phyloP scores from a whole-genome alignment of 2,329 filamentous ascomycete species.

The Rosellinia necatrix region DNA sequence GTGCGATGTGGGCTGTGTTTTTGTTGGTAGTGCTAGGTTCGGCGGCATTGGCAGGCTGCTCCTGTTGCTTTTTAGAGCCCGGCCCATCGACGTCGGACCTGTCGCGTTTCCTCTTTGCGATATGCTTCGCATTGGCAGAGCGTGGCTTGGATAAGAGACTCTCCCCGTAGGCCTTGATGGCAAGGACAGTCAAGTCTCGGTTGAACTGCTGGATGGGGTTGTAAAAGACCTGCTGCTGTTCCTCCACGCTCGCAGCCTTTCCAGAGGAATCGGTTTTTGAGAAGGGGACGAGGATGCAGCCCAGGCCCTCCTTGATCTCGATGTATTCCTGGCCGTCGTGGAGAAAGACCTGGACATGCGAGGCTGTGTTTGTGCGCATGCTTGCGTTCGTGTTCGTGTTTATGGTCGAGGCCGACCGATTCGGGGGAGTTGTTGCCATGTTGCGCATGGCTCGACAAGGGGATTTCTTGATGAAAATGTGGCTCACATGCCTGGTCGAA shows the following conservation, averaged over 20 bases:
- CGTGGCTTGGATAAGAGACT: conserved; percentile 58
- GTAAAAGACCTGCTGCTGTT: conserved; percentile 87
- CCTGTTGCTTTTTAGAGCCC: conserved; percentile 33
- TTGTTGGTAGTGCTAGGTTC: conserved; percentile 14
- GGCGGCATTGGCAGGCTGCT: conserved; percentile 12
- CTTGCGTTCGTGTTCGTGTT: conserved; percentile 32
- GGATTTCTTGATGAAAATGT: conserved; percentile 9
- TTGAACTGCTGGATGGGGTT: conserved; percentile 99
- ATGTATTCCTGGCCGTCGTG: conserved; percentile 55
- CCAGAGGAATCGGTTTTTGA: conserved; percentile 41
- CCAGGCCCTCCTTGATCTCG: conserved; percentile 60
- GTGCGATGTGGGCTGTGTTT: conserved; percentile 1
- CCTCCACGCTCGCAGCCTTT: conserved; percentile 54
- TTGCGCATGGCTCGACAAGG: conserved; percentile 31
- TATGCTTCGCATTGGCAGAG: conserved; percentile 48
- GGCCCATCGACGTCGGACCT: conserved; percentile 24
- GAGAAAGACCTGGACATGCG: conserved; percentile 41
- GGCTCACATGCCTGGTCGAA: conserved; percentile 31
- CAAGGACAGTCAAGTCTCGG: conserved; percentile 88
- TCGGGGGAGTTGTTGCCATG: conserved; percentile 33
- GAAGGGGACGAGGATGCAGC: conserved; percentile 60
- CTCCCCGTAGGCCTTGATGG: conserved; percentile 86
- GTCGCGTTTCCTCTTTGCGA: conserved; percentile 37
- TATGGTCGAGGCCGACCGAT: conserved; percentile 26
- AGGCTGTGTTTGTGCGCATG: conserved; percentile 36